A percentile compares a stretch with the other conserved stretches of the same genome.
Conservation (phyloP, 495 filamentous ascomycete species). For the Tuber umbilicatum region DNA sequence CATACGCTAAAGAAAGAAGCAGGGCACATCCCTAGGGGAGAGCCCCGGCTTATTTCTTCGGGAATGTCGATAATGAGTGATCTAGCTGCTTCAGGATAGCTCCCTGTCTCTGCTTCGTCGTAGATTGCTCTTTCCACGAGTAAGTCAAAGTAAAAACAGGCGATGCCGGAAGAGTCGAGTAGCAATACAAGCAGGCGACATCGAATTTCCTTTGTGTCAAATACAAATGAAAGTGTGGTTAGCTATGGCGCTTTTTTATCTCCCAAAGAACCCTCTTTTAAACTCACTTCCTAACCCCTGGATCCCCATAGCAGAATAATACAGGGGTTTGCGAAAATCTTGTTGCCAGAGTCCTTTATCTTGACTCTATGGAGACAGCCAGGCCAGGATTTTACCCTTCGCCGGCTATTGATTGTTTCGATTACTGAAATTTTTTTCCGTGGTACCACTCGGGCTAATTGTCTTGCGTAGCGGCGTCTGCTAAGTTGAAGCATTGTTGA, state of each 20-base stretch:
- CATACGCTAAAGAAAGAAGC: neutral
- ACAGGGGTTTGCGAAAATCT: neutral
- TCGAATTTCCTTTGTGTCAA: neutral
- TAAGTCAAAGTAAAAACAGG: constrained; percentile 1
- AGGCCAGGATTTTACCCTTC: neutral
- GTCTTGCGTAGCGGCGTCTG: neutral
- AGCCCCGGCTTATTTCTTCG: neutral
- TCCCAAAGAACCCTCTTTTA: neutral
- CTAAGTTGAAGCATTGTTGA: neutral
- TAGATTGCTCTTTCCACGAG: constrained; percentile 2
- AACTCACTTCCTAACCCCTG: neutral
- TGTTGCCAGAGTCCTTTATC: neutral
- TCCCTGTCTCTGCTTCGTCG: neutral
- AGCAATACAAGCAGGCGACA: neutral
- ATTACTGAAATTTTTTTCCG: neutral
- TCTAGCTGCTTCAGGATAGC: neutral
- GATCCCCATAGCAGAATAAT: constrained; percentile 1
- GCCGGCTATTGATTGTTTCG: neutral
- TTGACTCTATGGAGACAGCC: neutral
- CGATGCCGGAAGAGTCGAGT: neutral
- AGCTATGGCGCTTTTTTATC: neutral
- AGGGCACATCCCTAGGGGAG: neutral
- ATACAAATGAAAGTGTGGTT: neutral
- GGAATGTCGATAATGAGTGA: neutral
- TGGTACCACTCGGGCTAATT: neutral